Base-by-base conservation (phyloP, 75 land plant genomes). In the Picea sitchensis region DNA sequence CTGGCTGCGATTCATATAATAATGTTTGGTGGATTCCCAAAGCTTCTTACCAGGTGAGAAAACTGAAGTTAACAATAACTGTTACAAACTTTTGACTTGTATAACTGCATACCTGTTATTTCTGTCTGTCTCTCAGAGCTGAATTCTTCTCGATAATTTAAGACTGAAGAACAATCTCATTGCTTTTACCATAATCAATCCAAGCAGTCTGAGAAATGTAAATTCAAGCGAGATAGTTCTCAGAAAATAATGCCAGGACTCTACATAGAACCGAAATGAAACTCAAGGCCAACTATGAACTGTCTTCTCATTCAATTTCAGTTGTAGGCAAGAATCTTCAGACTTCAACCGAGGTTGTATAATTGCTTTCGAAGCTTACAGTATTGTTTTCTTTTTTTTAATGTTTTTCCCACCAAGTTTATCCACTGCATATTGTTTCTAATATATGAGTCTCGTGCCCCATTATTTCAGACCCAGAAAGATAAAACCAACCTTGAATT, bases 401-500 rank as follows among this genome's bases (percentile, higher is more conserved):
- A 5, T 5, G 5, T 44, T 44, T 44, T 44, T 44, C 5, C 47
- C 47, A 44, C 47, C 47, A 44, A 47, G 44, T 69, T 69, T 47
- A 34, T 69, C 34, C 8, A 69, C 20, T 69, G 73, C 51, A 38
- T 69, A 34, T 2, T 14, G 18, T 38, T 17, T 69, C 69, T 69
- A 20, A 69, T 41, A 34, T 41, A 41, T 38, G 73, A 47, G 4
- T 7, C 47, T n/a, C 38, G 13, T 69, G n/a, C n/a, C 38, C 47
- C 12, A 69, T 69, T 36, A 21, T 69, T 69, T 41, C 47, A 69
- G 51, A 69, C 51, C 20, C 47, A 41, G 73, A 69, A 69, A 18
- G 51, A 69, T 69, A 69, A 18, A 69, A 41, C 73, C 73, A 69
- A 69, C 30, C 47, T 41, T 18, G 51, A 36, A 69, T 51, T 69